Conservation (phyloP, 176 grass and related monocot genomes). For the Ensete glaucum region DNA sequence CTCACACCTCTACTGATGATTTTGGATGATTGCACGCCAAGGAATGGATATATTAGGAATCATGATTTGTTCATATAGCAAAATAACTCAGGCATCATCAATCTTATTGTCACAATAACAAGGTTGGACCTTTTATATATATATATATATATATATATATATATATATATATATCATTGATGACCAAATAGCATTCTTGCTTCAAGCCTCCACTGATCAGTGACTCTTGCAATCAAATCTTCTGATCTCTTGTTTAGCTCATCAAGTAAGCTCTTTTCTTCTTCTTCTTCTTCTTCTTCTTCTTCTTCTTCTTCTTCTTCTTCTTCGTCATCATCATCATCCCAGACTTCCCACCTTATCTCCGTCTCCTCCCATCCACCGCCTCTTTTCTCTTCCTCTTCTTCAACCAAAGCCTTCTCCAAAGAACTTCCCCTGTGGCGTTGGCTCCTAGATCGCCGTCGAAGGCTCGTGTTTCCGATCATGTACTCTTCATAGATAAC, state of each 20-base stretch:
- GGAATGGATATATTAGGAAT: too few species aligned
- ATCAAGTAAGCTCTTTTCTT: neutral
- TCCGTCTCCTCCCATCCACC: neutral
- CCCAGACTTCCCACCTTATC: neutral
- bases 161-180: neutral
- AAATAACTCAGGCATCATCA: too few species aligned
- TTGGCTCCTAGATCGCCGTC: neutral
- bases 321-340: neutral
- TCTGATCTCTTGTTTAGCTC: slow-evolving; percentile 9
- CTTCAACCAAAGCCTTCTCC: neutral
- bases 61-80: too few species aligned
- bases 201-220: neutral
- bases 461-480: neutral
- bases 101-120: too few species aligned
- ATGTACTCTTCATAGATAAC: neutral
- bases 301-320: too few species aligned
- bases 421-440: neutral
- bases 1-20: too few species aligned
- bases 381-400: neutral
- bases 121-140: too few species aligned
- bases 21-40: too few species aligned
- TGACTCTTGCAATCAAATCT: slow-evolving; percentile 7
- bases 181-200: slow-evolving; percentile 1
- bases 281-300: neutral
- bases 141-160: too few species aligned